Percentiles rank a stretch among this genome's conserved stretches.
These are phyloP conservation scores for Arabidopsis hybrid DNA, from an alignment of 441 rosid species.

Conservation along the genomic window DNA sequence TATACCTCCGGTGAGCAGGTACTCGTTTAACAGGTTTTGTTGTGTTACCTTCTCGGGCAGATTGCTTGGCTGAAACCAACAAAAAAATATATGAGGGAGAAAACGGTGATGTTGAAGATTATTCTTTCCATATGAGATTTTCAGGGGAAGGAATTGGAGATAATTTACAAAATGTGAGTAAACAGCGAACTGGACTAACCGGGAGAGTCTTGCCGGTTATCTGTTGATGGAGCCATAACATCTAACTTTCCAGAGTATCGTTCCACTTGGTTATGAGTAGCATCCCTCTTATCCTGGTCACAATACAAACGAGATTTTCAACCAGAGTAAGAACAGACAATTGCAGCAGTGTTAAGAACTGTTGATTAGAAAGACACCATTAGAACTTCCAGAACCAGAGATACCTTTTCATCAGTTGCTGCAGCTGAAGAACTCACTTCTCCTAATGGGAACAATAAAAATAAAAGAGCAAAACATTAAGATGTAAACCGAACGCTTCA, in stretches of 20 bases:
- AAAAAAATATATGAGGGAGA: neutral
- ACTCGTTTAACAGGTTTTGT: slow-evolving; percentile 61
- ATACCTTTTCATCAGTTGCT: slow-evolving; percentile 33
- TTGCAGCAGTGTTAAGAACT: slow-evolving; percentile 4
- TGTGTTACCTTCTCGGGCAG: slow-evolving; percentile 45
- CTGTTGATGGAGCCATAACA: slow-evolving; percentile 45
- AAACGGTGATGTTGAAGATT: slow-evolving; percentile 8
- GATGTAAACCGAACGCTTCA: neutral
- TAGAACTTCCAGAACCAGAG: neutral
- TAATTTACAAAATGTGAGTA: neutral
- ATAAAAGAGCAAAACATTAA: neutral
- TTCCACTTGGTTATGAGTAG: slow-evolving; percentile 51
- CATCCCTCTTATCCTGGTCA: slow-evolving; percentile 56
- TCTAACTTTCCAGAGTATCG: slow-evolving; percentile 49
- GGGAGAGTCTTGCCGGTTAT: slow-evolving; percentile 54
- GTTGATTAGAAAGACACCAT: slow-evolving; percentile 19
- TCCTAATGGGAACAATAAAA: slow-evolving; percentile 19
- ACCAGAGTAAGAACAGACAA: slow-evolving; percentile 1
- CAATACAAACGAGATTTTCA: slow-evolving; percentile 10
- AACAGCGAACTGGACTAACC: slow-evolving; percentile 46
- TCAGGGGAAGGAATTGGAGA: neutral
- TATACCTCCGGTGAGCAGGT: slow-evolving; percentile 69
- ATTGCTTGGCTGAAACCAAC: slow-evolving; percentile 54
- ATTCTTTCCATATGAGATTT: slow-evolving; percentile 2
- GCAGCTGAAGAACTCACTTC: slow-evolving; percentile 33